Conservation (phyloP, 345 rosid genomes). For the Eucalyptus fibrosa region DNA sequence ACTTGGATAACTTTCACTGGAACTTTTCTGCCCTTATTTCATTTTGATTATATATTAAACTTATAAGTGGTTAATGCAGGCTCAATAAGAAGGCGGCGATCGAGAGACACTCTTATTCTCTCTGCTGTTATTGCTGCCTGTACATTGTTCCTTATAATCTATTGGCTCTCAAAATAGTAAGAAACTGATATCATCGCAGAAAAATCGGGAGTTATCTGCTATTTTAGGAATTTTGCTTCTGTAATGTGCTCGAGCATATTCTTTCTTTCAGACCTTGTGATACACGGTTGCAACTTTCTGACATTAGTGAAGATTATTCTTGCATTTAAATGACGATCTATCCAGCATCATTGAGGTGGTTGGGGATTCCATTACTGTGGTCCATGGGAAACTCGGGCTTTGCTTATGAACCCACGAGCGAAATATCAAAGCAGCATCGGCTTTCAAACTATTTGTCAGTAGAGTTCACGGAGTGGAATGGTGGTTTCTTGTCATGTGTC, state of each 20-base stretch:
- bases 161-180: conserved; percentile 81
- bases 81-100: conserved; percentile 68
- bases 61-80: conserved; percentile 24
- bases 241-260: not conserved
- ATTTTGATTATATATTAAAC: not conserved
- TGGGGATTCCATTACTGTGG: not conserved
- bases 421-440: not conserved
- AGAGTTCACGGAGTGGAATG: not conserved
- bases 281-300: not conserved
- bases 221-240: conserved; percentile 2
- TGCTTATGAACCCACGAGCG: not conserved
- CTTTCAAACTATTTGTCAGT: not conserved
- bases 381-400: not conserved
- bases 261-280: not conserved
- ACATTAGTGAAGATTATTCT: not conserved
- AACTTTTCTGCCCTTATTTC: not conserved
- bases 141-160: conserved; percentile 80
- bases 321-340: not conserved
- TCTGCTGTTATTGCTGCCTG: conserved; percentile 91
- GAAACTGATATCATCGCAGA: not conserved
- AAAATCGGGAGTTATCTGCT: not conserved
- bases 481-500: not conserved
- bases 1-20: not conserved
- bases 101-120: conserved; percentile 85
- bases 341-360: not conserved